Evolutionary conservation across 805 yeast genomes (phyloP).

Genomic region (Zygosaccharomyces bisporus): DNA sequence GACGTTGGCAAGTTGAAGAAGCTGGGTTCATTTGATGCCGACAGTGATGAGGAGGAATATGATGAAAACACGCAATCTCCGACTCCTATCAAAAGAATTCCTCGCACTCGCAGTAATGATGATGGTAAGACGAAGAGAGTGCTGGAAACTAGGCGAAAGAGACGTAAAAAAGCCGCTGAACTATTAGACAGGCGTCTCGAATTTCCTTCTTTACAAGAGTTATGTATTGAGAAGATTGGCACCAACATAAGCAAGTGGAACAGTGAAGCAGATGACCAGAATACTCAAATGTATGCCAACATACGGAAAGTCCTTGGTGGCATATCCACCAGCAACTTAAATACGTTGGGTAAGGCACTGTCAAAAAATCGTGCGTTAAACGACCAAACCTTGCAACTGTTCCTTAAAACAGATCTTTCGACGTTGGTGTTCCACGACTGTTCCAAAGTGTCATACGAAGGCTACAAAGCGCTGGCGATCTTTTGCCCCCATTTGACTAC

Average conservation of each 20-base stretch:
- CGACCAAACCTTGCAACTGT: slow-evolving; percentile 66
- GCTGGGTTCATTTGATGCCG: slow-evolving; percentile 12
- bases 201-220: slow-evolving; percentile 70
- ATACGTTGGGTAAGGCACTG: slow-evolving; percentile 69
- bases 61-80: slow-evolving; percentile 8
- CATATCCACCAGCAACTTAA: slow-evolving; percentile 69
- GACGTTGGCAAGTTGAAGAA: slow-evolving; percentile 11
- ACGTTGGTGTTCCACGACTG: slow-evolving; percentile 87
- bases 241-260: slow-evolving; percentile 28
- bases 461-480: slow-evolving; percentile 67
- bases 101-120: background rate
- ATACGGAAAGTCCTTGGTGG: slow-evolving; percentile 75
- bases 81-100: background rate
- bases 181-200: slow-evolving; percentile 67
- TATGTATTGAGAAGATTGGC: slow-evolving; percentile 71
- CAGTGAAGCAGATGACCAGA: slow-evolving; percentile 17
- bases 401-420: slow-evolving; percentile 57
- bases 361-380: slow-evolving; percentile 79
- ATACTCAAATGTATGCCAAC: slow-evolving; percentile 17
- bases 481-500: slow-evolving; percentile 69
- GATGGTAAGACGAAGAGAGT: slow-evolving; percentile 23
- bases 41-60: slow-evolving; percentile 26
- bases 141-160: slow-evolving; percentile 61
- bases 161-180: slow-evolving; percentile 81
- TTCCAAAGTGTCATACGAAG: slow-evolving; percentile 64